Conservation (phyloP, 352 stramenopile genomes). For the Phytophthora cryptogea region DNA sequence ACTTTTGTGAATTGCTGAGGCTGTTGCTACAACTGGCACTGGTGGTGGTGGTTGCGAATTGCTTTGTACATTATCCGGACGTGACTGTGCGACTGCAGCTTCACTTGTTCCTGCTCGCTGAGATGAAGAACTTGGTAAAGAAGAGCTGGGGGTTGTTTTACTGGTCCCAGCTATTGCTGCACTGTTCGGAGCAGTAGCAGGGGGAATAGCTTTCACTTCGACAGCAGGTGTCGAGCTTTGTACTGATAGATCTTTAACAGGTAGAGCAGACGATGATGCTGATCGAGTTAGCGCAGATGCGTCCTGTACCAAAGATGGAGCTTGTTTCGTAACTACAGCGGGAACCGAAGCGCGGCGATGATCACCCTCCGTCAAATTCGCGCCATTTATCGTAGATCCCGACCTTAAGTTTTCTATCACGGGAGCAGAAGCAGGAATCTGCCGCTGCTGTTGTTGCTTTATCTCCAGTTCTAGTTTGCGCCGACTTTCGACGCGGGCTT, state of each 20-base stretch:
- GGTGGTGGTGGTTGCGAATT: slow-evolving; percentile 1
- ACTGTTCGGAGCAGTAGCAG: slow-evolving; percentile 10
- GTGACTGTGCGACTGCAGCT: neutral
- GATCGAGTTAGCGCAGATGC: slow-evolving; percentile 25
- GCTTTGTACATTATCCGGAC: no score
- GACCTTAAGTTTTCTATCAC: neutral
- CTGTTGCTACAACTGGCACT: neutral
- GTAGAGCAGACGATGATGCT: slow-evolving; percentile 35
- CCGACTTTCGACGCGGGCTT: slow-evolving; percentile 62
- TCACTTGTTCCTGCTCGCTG: neutral
- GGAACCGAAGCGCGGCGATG: slow-evolving; percentile 10
- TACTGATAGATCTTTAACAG: neutral
- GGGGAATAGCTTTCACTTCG: neutral
- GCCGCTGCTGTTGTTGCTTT: slow-evolving; percentile 36
- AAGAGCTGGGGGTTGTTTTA: neutral
- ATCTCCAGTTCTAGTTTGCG: slow-evolving; percentile 60
- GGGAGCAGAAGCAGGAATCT: neutral
- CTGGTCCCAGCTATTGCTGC: neutral
- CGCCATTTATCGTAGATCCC: neutral
- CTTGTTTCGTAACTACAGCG: neutral
- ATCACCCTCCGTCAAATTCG: neutral
- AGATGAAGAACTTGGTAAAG: neutral
- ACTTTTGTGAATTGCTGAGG: neutral
- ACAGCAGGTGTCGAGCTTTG: neutral
- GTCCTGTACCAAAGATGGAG: neutral